These are phyloP conservation scores for Stevia rebaudiana DNA, from an alignment of 140 eudicot species.

Conservation along the genomic window DNA sequence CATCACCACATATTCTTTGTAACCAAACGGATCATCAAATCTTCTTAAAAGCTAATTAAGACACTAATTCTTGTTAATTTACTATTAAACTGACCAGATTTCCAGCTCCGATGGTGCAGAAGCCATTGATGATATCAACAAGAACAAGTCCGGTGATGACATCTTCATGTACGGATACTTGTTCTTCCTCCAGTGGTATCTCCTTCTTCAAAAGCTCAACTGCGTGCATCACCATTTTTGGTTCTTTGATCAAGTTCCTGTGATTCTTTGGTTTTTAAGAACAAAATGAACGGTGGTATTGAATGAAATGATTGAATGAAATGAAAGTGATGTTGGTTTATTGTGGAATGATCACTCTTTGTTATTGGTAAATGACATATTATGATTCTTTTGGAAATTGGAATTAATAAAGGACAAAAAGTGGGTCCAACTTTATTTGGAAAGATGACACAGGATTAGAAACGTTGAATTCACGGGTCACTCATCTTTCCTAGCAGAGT, in stretches of 20 bases:
- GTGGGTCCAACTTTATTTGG: background rate
- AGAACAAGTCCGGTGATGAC: constrained; percentile 56
- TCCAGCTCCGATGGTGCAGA: constrained; percentile 76
- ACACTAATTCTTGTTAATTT: too few relatives aligned
- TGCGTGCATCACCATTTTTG: constrained; percentile 41
- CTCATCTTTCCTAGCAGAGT: background rate
- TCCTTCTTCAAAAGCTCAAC: constrained; percentile 53
- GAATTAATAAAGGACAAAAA: constrained; percentile 13
- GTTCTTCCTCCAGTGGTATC: constrained; percentile 57
- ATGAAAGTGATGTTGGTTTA: background rate
- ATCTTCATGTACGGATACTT: constrained; percentile 37
- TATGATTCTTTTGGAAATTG: constrained; percentile 10
- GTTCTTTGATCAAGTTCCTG: background rate
- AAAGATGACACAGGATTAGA: background rate
- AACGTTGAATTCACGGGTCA: background rate
- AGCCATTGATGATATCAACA: constrained; percentile 81
- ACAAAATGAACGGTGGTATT: background rate
- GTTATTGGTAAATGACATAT: constrained; percentile 3
- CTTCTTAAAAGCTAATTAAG: background rate
- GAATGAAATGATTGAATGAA: constrained; percentile 7
- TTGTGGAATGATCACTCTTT: background rate
- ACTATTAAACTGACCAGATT: constrained; percentile 31
- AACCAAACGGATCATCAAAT: background rate
- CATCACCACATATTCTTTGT: background rate
- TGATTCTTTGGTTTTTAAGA: background rate